A percentile compares a stretch with the other conserved stretches of the same genome.
Conservation (phyloP, 179 eudicot species). For the Beta corolliflora region DNA sequence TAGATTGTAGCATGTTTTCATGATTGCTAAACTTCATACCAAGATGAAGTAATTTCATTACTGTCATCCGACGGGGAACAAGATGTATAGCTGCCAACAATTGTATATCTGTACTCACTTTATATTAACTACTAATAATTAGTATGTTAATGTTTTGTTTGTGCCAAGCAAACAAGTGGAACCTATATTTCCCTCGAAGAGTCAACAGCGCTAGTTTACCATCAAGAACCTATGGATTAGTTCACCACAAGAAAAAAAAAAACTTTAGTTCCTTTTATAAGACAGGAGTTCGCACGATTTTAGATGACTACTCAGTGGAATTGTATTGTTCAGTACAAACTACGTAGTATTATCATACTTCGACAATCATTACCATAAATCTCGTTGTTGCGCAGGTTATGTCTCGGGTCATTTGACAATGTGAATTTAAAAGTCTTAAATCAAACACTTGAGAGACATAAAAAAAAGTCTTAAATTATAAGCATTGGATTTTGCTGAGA, state of each 20-base stretch:
- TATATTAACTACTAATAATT: not conserved
- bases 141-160: not conserved
- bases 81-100: not conserved
- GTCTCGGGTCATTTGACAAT: too few species aligned
- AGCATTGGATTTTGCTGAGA: too few species aligned
- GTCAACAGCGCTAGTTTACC: not conserved
- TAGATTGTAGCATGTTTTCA: too few species aligned
- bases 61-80: constrained; percentile 24
- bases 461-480: too few species aligned
- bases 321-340: constrained; percentile 5
- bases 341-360: not conserved
- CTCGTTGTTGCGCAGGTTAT: too few species aligned
- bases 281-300: not conserved
- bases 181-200: constrained; percentile 4
- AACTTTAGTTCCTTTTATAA: too few species aligned
- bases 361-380: not conserved
- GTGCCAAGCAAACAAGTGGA: constrained; percentile 7
- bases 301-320: not conserved
- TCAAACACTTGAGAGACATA: too few species aligned
- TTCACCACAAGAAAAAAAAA: too few species aligned
- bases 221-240: too few species aligned
- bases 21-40: too few species aligned
- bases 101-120: not conserved
- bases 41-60: too few species aligned
- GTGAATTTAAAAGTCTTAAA: too few species aligned